Evolutionary conservation across 148 eudicot species (phyloP), one percentile per base, ranked within the genome.

Genomic region (Heliamphora exappendiculata): DNA sequence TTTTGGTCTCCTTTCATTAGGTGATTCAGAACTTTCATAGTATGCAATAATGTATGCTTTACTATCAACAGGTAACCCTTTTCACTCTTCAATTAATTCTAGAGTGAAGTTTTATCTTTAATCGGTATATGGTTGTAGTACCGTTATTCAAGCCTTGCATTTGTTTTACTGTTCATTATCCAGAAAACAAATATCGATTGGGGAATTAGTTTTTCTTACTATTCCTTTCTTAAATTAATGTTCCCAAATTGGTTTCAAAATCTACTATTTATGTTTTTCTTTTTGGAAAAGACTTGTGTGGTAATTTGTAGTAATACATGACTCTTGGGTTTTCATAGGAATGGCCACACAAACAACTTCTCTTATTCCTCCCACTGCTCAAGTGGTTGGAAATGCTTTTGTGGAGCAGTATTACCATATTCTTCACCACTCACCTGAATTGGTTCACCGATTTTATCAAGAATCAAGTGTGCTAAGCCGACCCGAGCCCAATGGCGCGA

Each of bases 321-420:
- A 42, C 54, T 79, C 49, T 67, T 69, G 24, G 53, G 7, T 73
- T 72, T 73, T 63, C 69, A 70, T 59, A 65, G 70, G 75, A 74
- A 85, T 87, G 90, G 88, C 87, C 45, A 70, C 44, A 31, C 80
- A 85, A 70, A 62, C 84, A 59, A 70, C 57, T 75, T 20, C 78
- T 49, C 68, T 76, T 53, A 44, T 75, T 71, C n/a, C 83, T 34
- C 86, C 87, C 26, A 64, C 81, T 77, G 86, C 91, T 39, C 85
- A 86, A 78, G 86, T 87, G 75, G 85, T 89, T 80, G 97, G 89
- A 39, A 85, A 87, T 87, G 97, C 97, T 58, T 92, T 92, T 76
- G 94, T 92, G 10, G 89, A 80, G 68, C 97, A 92, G 81, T 92
- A 88, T 76, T 90, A 92, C 84, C 86, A 81, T 58, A 88, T 92